These are phyloP conservation scores for Zygosaccharomyces rouxii DNA, from an alignment of 805 yeast genomes.

Conservation along the genomic window DNA sequence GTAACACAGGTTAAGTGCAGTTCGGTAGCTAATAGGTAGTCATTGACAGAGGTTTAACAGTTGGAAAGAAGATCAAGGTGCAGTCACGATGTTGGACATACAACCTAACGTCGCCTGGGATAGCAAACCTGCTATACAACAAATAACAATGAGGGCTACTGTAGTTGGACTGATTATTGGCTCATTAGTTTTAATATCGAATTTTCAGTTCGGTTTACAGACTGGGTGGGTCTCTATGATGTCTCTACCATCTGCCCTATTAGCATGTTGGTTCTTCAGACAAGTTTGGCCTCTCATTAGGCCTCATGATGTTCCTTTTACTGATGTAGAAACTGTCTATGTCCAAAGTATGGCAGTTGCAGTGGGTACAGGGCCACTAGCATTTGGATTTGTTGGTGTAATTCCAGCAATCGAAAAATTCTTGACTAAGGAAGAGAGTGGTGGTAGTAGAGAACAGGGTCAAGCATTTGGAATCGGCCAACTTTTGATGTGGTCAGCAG, in stretches of 20 bases:
- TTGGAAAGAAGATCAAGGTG: background rate
- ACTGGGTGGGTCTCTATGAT: conserved; percentile 99
- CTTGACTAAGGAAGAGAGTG: conserved; percentile 72
- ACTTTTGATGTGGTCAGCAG: conserved; percentile 75
- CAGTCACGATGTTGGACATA: conserved; percentile 1
- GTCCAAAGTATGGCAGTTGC: conserved; percentile 93
- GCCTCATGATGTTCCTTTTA: conserved; percentile 43
- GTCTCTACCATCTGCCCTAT: conserved; percentile 89
- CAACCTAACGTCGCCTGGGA: conserved; percentile 33
- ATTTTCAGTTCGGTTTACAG: conserved; percentile 93
- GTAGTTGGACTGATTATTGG: conserved; percentile 81
- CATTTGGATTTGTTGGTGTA: conserved; percentile 92
- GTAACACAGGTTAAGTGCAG: background rate
- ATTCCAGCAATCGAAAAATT: conserved; percentile 94
- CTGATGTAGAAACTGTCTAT: conserved; percentile 92
- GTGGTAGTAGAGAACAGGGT: conserved; percentile 37
- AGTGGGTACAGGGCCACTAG: conserved; percentile 94
- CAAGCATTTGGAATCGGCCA: conserved; percentile 43
- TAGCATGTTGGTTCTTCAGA: conserved; percentile 82
- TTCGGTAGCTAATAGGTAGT: background rate
- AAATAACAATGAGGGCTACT: conserved; percentile 69
- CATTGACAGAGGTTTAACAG: background rate
- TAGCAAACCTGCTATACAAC: conserved; percentile 52
- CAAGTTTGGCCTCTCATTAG: conserved; percentile 38
- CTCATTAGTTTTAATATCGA: conserved; percentile 76